Evolutionary conservation across 2,329 filamentous ascomycete genomes (phyloP), one percentile per base, ranked within the genome.

Genomic region (Fusarium papillatum): DNA sequence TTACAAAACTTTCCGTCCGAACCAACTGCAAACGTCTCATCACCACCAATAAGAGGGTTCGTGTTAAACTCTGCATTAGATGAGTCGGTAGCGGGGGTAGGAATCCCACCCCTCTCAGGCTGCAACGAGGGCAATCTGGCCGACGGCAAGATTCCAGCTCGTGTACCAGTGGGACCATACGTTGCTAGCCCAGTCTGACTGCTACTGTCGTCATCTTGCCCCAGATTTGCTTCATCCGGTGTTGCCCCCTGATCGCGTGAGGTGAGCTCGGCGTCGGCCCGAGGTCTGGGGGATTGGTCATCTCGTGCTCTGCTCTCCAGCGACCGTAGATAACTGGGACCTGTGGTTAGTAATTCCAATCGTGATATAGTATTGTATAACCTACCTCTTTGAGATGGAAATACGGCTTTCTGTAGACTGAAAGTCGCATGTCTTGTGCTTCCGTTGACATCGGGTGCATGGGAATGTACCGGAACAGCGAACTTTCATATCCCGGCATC

Each of bases 281-380:
- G 46, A 50, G 46, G 46, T 50, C 24, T 50, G 3, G 46, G 16
- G 16, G 46, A 50, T 10, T 26, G 46, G 16, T 50, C 46, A 9
- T 26, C 46, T 50, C 46, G 9, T 50, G 46, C 46, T 50, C 46
- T 50, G 9, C 16, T 50, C 46, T 50, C 16, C 16, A 50, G 24
- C 2, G 46, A 50, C 24, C 24, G 46, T 2, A 50, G 16, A 50
- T 26, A 31, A 53, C 48, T 53, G 3, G 9, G 1, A 13, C 2
- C 3, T 8, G 5, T 22, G 0, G 22, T 50, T 6, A 48, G 46
- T 48, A 16, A 10, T 6, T 26, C 4, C 5, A 10, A 2, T 10
- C 6, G 8, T 5, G 16, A 26, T 26, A 3, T 1, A 17, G 2
- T 0, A 16, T 31, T 5, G 7, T 4, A 7, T n/a, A 0, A 8